Base-by-base conservation (phyloP, 192 early-diverging fungal genomes). In the Phycomyces blakesleeanus region DNA sequence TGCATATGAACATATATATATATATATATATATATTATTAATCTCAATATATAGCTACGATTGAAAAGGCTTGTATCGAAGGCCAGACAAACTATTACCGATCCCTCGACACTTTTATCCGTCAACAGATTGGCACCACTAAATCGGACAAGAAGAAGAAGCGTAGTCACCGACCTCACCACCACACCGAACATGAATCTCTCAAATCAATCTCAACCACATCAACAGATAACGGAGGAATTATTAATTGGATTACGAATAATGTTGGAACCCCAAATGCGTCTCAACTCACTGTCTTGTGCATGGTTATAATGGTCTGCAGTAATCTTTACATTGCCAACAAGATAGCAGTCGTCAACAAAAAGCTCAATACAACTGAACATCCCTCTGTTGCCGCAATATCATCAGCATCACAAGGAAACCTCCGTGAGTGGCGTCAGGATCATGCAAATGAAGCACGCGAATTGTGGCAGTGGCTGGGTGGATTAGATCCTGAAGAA, bases 41-140 rank as follows among this genome's bases (percentile, higher is more conserved):
- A 27, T 57, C 9, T 59, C 25, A 22, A 16, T 20, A 15, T 34
- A 38, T 57, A 75, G 73, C 73, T 22, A 66, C 73, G 2, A 75
- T 75, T 47, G 73, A 75, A 66, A 75, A 70, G 47, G 73, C 67
- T 18, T 61, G 68, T n/a, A 60, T 66, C 5, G 73, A 75, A 52
- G 73, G 73, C 22, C 73, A 75, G 40, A 61, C 55, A 38, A 57
- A 54, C 3, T 77, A 81, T 69, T 82, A 72, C 58, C 74, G 75
- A 26, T 68, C 55, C 21, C 38, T 85, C 40, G 67, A 78, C 57
- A 59, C 51, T 21, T 64, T 63, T n/a, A 63, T 79, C 9, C 60
- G 74, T 21, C 79, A 77, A 51, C 67, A 81, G 59, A 74, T 81
- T 66, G 76, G 72, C 14, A 51, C 54, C 14, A 51, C 54, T 66